These are phyloP conservation scores for Candida tammaniensis DNA, from an alignment of 805 yeast genomes.

Conservation along the genomic window DNA sequence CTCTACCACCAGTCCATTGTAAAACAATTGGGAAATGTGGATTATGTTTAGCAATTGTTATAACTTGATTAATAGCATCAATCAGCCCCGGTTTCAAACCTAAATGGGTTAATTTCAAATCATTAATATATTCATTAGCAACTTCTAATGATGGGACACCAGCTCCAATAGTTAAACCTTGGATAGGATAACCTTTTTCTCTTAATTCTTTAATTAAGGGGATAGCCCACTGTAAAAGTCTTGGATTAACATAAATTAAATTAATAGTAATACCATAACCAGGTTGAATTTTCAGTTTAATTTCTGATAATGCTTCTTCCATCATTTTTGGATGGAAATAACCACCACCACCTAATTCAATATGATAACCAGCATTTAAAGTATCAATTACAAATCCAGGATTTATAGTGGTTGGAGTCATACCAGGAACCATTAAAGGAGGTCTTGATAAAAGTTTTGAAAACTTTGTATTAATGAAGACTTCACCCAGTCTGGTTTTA, in stretches of 20 bases:
- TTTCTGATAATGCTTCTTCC: slow-evolving; percentile 71
- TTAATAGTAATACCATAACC: slow-evolving; percentile 92
- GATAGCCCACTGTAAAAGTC: slow-evolving; percentile 98
- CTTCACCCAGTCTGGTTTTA: slow-evolving; percentile 67
- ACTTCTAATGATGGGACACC: slow-evolving; percentile 99
- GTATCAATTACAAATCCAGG: slow-evolving; percentile 94
- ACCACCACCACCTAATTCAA: slow-evolving; percentile 99
- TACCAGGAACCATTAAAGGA: slow-evolving; percentile 97
- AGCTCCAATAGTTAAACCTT: slow-evolving; percentile 96
- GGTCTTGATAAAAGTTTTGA: slow-evolving; percentile 90
- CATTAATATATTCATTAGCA: slow-evolving; percentile 92
- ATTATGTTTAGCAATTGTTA: slow-evolving; percentile 90
- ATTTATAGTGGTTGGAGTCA: slow-evolving; percentile 97
- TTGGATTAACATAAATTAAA: slow-evolving; percentile 93
- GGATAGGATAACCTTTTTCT: slow-evolving; percentile 91
- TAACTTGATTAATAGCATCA: slow-evolving; percentile 83
- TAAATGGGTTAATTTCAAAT: slow-evolving; percentile 87
- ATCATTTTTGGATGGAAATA: slow-evolving; percentile 74
- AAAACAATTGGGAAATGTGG: slow-evolving; percentile 95
- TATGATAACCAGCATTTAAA: slow-evolving; percentile 93
- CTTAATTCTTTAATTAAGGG: slow-evolving; percentile 90
- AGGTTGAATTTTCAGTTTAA: slow-evolving; percentile 64
- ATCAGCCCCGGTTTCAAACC: slow-evolving; percentile 98
- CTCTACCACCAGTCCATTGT: slow-evolving; percentile 99
- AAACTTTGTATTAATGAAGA: slow-evolving; percentile 90